These are phyloP conservation scores for Ganoderma multipileum DNA, from an alignment of 1,284 basidiomycete species.

Conservation along the genomic window DNA sequence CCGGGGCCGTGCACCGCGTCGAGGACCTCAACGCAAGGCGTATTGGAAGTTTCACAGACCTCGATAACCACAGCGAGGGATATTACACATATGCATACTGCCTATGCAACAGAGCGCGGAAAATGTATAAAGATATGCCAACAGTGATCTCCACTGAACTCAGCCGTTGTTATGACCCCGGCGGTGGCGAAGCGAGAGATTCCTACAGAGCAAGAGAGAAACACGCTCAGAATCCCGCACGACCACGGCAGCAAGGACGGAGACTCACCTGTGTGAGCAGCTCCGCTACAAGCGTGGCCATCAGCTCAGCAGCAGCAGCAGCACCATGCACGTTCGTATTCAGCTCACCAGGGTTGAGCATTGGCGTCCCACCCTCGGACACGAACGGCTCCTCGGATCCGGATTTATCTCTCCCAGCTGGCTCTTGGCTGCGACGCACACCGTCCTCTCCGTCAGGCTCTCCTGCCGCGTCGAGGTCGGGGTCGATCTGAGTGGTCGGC, in stretches of 20 bases:
- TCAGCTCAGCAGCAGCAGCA: conserved; percentile 1
- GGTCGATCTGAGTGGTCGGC: neutral
- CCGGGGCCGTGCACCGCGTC: too few species aligned
- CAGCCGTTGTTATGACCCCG: conserved; percentile 44
- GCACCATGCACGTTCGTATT: neutral
- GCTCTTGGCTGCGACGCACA: conserved; percentile 1
- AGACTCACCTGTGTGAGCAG: conserved; percentile 62
- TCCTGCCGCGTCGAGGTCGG: conserved; percentile 2
- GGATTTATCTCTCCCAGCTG: neutral
- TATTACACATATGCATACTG: neutral
- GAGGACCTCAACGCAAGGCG: too few species aligned
- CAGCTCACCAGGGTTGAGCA: conserved; percentile 65
- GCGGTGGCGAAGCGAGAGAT: conserved; percentile 66
- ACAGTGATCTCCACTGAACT: conserved; percentile 3
- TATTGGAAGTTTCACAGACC: neutral
- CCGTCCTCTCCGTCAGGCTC: conserved; percentile 16
- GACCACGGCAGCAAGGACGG: neutral
- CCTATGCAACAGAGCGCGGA: conserved; percentile 20
- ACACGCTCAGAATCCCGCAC: neutral
- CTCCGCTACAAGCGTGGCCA: conserved; percentile 49
- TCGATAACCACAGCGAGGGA: neutral
- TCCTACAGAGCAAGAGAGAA: conserved; percentile 45
- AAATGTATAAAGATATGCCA: conserved; percentile 17
- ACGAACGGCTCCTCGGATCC: conserved; percentile 55
- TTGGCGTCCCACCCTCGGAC: conserved; percentile 67